These are phyloP conservation scores for Clarireedia homoeocarpa DNA, from an alignment of 2,329 filamentous ascomycete genomes.

Conservation along the genomic window DNA sequence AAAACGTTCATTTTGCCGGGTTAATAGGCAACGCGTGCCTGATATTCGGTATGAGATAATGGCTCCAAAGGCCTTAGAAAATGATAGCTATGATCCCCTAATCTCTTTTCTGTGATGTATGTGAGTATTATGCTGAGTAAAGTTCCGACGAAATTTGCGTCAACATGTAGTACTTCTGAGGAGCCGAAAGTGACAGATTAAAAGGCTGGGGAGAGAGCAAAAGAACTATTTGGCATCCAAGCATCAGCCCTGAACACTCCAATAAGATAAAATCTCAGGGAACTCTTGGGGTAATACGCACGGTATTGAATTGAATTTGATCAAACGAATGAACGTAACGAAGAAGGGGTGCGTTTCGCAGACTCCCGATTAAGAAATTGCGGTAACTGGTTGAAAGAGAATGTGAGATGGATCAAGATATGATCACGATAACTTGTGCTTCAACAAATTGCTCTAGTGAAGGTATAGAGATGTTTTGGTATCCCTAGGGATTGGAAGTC, in stretches of 20 bases:
- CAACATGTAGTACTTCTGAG: no score
- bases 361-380: not conserved
- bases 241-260: constrained; percentile 8
- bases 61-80: not conserved
- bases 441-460: not conserved
- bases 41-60: not conserved
- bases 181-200: not conserved
- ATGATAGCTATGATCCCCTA: not conserved
- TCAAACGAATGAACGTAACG: constrained; percentile 1
- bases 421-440: not conserved
- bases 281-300: constrained; percentile 6
- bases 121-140: not conserved
- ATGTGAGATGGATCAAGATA: not conserved
- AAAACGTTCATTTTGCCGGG: constrained; percentile 36
- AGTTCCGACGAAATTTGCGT: not conserved
- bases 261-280: not conserved
- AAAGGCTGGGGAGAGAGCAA: not conserved
- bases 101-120: no score
- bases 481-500: constrained; percentile 5
- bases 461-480: not conserved
- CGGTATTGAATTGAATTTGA: not conserved
- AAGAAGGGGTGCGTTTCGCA: not conserved
- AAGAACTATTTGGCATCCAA: constrained; percentile 3
- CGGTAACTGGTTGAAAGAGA: not conserved
- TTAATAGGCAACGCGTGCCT: not conserved